A percentile compares a stretch with the other conserved stretches of the same genome.
These are phyloP conservation scores for Cystobasidium slooffiae DNA, from an alignment of 1,284 basidiomycete genomes.

Conservation along the genomic window DNA sequence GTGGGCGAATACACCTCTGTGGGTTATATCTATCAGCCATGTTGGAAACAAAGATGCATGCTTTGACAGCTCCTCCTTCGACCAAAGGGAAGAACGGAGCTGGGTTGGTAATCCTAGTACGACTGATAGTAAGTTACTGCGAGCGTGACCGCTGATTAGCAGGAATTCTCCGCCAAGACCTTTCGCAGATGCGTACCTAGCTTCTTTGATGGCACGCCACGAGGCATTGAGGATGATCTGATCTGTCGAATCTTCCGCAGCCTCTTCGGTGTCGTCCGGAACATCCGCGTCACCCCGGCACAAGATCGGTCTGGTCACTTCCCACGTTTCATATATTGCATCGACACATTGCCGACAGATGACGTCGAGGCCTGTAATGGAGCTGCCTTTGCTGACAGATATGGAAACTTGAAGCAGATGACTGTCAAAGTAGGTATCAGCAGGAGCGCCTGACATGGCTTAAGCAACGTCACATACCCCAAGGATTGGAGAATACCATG, in stretches of 20 bases:
- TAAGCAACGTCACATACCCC: not conserved
- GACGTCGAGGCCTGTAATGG: not conserved
- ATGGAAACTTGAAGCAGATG: constrained; percentile 2
- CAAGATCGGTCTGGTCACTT: constrained; percentile 8
- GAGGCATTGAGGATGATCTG: constrained; percentile 15
- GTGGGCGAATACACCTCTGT: constrained; percentile 42
- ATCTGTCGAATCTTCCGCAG: constrained; percentile 1
- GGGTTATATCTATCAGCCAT: constrained; percentile 34
- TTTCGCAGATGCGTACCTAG: constrained; percentile 9
- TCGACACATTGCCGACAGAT: constrained; percentile 11
- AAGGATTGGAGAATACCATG: constrained; percentile 29
- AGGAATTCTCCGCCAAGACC: not conserved
- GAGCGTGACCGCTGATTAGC: not conserved
- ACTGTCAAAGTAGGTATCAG: not conserved
- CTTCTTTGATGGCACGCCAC: constrained; percentile 41
- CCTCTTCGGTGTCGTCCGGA: constrained; percentile 18
- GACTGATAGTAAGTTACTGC: constrained; percentile 15
- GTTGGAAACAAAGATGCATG: constrained; percentile 22
- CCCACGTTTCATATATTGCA: constrained; percentile 14
- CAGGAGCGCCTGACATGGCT: not conserved
- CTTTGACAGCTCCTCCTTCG: not conserved
- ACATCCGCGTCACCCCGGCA: not conserved
- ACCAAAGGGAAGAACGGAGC: not conserved
- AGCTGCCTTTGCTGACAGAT: not conserved
- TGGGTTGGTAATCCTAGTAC: constrained; percentile 7